Evolutionary conservation across 139 green algal genomes (phyloP), one percentile per base, ranked within the genome.

Genomic region (Tetradesmus obliquus): DNA sequence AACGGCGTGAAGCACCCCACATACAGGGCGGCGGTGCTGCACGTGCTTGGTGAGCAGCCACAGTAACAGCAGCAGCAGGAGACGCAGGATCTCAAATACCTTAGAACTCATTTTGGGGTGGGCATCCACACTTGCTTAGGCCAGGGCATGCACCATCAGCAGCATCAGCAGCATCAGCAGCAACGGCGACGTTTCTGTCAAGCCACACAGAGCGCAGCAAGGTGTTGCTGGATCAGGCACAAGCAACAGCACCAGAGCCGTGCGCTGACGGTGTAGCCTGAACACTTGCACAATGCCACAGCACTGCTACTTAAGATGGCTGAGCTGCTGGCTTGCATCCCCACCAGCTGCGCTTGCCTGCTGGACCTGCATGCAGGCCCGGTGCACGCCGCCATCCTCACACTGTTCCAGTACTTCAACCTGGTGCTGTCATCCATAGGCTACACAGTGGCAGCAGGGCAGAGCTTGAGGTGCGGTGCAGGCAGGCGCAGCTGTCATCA

Each of bases 381-480:
- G 79, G 19, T 88, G 93, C 55, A 92, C 94, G 88, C 55, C 17
- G 45, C 71, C 2, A 79, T 82, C 7, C 51, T 91, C 13, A 91
- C 79, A 1, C 20, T 93, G 1, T 91, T 87, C 62, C 91, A 91
- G 55, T 60, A 88, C 55, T 22, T 88, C 13, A 91, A 91, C 60
- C 53, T 88, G 20, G 62, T 95, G 32, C 95, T 95, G 12, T 94
- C 96, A 13, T 93, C 92, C 19, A 94, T 96, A 69, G 94, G 95
- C 0, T 97, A 97, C 91, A 92, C 87, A 7, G 94, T 96, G 2
- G 96, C 95, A 20, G 95, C 95, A 20, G 95, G 95, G 24, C 94
- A 96, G 85, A 95, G 93, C 81, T 22, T 92, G 17, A 74, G 72
- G 89, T 92, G 69, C 5, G 84, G 12, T n/a, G 19, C n/a, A 55